A percentile compares a stretch with the other conserved stretches of the same genome.
phyloP scores from a whole-genome alignment of 805 yeast species.

The Candida andamanensis region DNA sequence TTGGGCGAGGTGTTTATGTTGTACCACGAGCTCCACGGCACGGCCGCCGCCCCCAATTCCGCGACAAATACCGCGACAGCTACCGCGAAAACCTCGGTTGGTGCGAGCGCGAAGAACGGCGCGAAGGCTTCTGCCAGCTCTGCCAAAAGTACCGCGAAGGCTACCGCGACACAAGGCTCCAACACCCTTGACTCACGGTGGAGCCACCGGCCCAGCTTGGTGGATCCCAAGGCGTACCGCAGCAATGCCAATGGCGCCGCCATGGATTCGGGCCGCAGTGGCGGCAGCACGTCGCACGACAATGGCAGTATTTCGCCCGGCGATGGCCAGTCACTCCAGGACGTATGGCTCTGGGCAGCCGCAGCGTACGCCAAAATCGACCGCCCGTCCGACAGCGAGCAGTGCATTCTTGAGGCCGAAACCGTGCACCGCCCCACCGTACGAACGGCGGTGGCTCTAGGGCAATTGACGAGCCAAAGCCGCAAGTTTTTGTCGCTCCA shows the following conservation, averaged over 20 bases:
- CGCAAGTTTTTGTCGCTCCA: slow-evolving; percentile 48
- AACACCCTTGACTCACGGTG: slow-evolving; percentile 19
- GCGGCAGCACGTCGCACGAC: slow-evolving; percentile 12
- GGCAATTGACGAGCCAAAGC: slow-evolving; percentile 39
- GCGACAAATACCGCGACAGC: not conserved
- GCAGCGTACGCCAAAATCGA: slow-evolving; percentile 56
- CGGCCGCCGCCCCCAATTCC: slow-evolving; percentile 13
- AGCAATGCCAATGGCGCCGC: slow-evolving; percentile 9
- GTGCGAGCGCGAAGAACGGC: too few species aligned
- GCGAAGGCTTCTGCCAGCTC: too few species aligned
- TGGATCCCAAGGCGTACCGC: slow-evolving; percentile 23
- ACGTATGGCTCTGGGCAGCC: slow-evolving; percentile 72
- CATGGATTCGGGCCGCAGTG: not conserved
- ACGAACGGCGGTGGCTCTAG: slow-evolving; percentile 47
- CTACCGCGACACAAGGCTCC: too few species aligned
- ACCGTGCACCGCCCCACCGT: slow-evolving; percentile 40
- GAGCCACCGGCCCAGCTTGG: slow-evolving; percentile 39
- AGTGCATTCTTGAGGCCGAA: slow-evolving; percentile 70
- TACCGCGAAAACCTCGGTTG: too few species aligned
- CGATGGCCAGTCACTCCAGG: slow-evolving; percentile 41
- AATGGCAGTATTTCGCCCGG: slow-evolving; percentile 8
- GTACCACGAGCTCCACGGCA: slow-evolving; percentile 47
- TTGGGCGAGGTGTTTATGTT: slow-evolving; percentile 63
- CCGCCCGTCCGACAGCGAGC: slow-evolving; percentile 55
- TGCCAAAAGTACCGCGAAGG: too few species aligned